Percentiles rank a stretch among this genome's conserved stretches.
phyloP scores from a whole-genome alignment of 371 early-diverging fungal genomes.

The Actinomucor elegans region DNA sequence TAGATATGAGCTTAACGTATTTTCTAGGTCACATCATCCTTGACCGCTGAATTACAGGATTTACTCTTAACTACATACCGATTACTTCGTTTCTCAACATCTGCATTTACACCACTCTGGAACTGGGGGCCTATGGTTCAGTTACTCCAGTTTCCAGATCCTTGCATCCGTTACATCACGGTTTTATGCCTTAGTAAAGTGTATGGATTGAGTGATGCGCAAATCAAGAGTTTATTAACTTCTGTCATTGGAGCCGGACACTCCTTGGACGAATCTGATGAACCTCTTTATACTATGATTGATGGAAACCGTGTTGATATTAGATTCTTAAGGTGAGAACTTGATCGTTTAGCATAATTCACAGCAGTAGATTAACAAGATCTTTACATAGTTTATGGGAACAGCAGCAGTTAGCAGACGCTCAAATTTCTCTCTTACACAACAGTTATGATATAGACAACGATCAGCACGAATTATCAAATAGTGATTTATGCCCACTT shows the following conservation, averaged over 20 bases:
- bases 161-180: slow-evolving; percentile 49
- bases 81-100: slow-evolving; percentile 53
- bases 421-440: slow-evolving; percentile 33
- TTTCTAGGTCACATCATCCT: slow-evolving; percentile 9
- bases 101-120: slow-evolving; percentile 61
- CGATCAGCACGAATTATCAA: slow-evolving; percentile 23
- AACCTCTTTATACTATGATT: slow-evolving; percentile 30
- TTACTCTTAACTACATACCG: slow-evolving; percentile 63
- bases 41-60: slow-evolving; percentile 40
- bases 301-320: slow-evolving; percentile 41
- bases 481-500: slow-evolving; percentile 52
- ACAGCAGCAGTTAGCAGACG: slow-evolving; percentile 40
- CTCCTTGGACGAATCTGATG: slow-evolving; percentile 26
- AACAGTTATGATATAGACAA: slow-evolving; percentile 36
- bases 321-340: slow-evolving; percentile 45
- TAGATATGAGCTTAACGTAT: background rate
- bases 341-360: too few species aligned
- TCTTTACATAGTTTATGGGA: slow-evolving; percentile 39
- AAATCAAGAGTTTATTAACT: slow-evolving; percentile 27
- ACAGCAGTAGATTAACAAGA: too few species aligned
- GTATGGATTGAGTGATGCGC: slow-evolving; percentile 53
- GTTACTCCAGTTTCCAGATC: slow-evolving; percentile 48
- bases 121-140: slow-evolving; percentile 67
- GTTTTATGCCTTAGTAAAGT: slow-evolving; percentile 57
- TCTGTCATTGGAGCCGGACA: slow-evolving; percentile 23